phyloP scores from a whole-genome alignment of 2,329 filamentous ascomycete species.

The Neonectria magnoliae region DNA sequence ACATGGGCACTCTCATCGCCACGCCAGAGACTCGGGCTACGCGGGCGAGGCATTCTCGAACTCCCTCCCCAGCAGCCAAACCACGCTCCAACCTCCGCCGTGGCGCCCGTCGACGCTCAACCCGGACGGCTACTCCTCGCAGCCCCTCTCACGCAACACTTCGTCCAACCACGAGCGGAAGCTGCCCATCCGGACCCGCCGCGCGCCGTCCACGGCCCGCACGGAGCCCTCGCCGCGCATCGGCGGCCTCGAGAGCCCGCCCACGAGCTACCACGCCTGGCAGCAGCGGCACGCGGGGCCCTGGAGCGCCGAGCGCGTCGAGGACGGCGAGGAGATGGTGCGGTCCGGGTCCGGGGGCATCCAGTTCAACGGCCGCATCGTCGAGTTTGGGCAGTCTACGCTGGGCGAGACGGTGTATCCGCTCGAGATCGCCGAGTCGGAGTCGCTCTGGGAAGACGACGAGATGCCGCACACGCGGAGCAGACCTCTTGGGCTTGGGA shows the following conservation, averaged over 20 bases:
- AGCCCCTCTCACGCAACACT: slow-evolving; percentile 33
- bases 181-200: slow-evolving; percentile 15
- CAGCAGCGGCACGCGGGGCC: slow-evolving; percentile 27
- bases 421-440: slow-evolving; percentile 25
- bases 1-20: slow-evolving; percentile 6
- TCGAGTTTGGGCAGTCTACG: slow-evolving; percentile 34
- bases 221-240: slow-evolving; percentile 35
- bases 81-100: slow-evolving; percentile 28
- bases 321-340: slow-evolving; percentile 32
- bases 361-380: slow-evolving; percentile 35
- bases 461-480: slow-evolving; percentile 5
- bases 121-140: slow-evolving; percentile 33
- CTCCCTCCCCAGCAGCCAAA: slow-evolving; percentile 30
- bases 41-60: slow-evolving; percentile 25
- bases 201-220: slow-evolving; percentile 28
- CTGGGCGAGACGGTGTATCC: slow-evolving; percentile 26
- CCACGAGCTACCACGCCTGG: slow-evolving; percentile 26
- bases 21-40: slow-evolving; percentile 25
- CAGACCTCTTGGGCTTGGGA: slow-evolving; percentile 24
- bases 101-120: slow-evolving; percentile 22
- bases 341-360: slow-evolving; percentile 39
- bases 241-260: slow-evolving; percentile 18
- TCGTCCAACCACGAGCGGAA: slow-evolving; percentile 26
- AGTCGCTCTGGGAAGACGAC: slow-evolving; percentile 8
- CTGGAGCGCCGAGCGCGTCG: slow-evolving; percentile 28